Percentiles rank a stretch among this genome's conserved stretches.
Conservation (phyloP, 2,329 filamentous ascomycete species). For the Pseudopithomyces maydicus region DNA sequence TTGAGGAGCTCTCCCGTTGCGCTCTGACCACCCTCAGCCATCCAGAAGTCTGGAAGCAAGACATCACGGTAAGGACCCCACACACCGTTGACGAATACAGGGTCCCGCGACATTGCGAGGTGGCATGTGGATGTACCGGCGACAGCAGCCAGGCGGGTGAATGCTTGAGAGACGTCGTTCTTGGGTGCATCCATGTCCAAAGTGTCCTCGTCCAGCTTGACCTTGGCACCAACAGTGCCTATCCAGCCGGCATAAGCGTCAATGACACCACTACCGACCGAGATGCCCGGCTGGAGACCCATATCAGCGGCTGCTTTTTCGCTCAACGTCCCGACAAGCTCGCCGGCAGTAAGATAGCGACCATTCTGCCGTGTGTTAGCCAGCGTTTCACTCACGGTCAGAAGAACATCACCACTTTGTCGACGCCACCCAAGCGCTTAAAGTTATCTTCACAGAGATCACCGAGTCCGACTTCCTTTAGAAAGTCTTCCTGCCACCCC, state of each 20-base stretch:
- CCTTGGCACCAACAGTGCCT: conserved; percentile 96
- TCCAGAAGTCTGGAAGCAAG: conserved; percentile 89
- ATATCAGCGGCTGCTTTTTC: conserved; percentile 83
- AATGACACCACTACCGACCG: conserved; percentile 94
- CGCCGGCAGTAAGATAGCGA: conserved; percentile 86
- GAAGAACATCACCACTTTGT: conserved; percentile 80
- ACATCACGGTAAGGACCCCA: conserved; percentile 98
- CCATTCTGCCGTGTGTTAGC: conserved; percentile 73
- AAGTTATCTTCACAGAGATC: conserved; percentile 87
- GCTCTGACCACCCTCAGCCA: conserved; percentile 96
- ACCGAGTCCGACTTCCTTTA: conserved; percentile 81
- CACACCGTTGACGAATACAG: conserved; percentile 92
- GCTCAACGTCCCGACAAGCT: conserved; percentile 83
- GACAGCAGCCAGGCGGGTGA: conserved; percentile 89
- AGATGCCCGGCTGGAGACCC: conserved; percentile 83
- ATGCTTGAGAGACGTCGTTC: conserved; percentile 91
- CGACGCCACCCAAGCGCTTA: conserved; percentile 89
- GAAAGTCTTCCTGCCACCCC: conserved; percentile 97
- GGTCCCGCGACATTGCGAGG: conserved; percentile 89
- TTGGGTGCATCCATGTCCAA: conserved; percentile 70
- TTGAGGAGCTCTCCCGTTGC: conserved; percentile 94
- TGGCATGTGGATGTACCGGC: conserved; percentile 98
- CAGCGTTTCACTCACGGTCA: conserved; percentile 20
- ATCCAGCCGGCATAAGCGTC: conserved; percentile 99
- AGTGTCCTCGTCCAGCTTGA: conserved; percentile 71